phyloP scores from a whole-genome alignment of 1,139 yeast species.

The Pichia sp. region DNA sequence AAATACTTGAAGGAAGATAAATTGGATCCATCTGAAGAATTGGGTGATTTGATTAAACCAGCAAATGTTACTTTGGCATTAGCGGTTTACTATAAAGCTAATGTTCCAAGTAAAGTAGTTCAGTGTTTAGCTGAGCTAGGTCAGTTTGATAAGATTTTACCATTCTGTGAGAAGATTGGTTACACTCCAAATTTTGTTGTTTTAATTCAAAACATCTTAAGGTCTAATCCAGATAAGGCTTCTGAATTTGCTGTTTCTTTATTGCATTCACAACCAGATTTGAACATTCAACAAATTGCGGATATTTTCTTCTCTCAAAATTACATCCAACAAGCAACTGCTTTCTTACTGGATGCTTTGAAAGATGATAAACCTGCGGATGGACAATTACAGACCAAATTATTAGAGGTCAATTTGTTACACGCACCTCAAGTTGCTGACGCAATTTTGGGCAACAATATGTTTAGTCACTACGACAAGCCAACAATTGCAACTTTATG shows the following conservation, averaged over 20 bases:
- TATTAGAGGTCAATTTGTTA: constrained; percentile 83
- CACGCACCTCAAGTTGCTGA: constrained; percentile 99
- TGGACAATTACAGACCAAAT: constrained; percentile 92
- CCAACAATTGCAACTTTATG: constrained; percentile 87
- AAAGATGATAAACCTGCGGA: constrained; percentile 92
- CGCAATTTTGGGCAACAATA: constrained; percentile 91
- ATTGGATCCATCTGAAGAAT: constrained; percentile 87
- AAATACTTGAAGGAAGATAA: constrained; percentile 96
- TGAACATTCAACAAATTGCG: constrained; percentile 80
- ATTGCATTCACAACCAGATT: constrained; percentile 51
- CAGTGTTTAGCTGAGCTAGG: constrained; percentile 91
- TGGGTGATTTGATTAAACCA: constrained; percentile 93
- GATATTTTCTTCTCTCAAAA: constrained; percentile 94
- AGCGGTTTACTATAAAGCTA: constrained; percentile 84
- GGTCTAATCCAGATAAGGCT: constrained; percentile 96
- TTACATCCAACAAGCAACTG: constrained; percentile 96
- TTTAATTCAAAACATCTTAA: constrained; percentile 81
- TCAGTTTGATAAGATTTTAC: constrained; percentile 91
- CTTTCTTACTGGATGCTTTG: constrained; percentile 92
- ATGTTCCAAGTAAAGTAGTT: constrained; percentile 83
- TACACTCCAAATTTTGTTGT: constrained; percentile 88
- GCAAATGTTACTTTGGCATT: constrained; percentile 80
- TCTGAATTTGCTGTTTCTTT: constrained; percentile 93
- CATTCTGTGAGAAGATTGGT: constrained; percentile 85
- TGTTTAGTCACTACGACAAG: constrained; percentile 94